Percentiles rank a stretch among this genome's conserved stretches.
Evolutionary conservation across 2,329 filamentous ascomycete species (phyloP).

Genomic region (Curvularia hawaiiensis): DNA sequence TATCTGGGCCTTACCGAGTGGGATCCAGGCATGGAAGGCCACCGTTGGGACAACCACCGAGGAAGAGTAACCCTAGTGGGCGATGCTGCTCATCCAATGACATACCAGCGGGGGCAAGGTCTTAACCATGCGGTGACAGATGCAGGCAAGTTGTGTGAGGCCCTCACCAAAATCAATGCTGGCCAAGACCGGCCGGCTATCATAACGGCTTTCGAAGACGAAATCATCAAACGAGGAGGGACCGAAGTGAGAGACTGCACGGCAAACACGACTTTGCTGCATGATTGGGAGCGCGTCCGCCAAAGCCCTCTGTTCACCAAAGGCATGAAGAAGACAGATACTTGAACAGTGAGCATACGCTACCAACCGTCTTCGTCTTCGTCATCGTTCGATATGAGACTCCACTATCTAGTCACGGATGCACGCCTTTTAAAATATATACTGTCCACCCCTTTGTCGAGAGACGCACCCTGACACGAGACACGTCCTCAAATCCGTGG

Average conservation of each 20-base stretch:
- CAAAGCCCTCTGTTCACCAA: slow-evolving; percentile 42
- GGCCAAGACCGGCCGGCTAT: slow-evolving; percentile 31
- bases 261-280: slow-evolving; percentile 42
- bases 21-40: slow-evolving; percentile 39
- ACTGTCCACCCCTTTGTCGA: too few species aligned
- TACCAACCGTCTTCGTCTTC: neutral
- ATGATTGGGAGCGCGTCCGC: slow-evolving; percentile 46
- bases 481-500: too few species aligned
- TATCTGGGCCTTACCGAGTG: slow-evolving; percentile 45
- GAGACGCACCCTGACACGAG: too few species aligned
- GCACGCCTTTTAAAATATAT: neutral
- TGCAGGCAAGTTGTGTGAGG: slow-evolving; percentile 47
- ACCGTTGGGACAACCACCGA: slow-evolving; percentile 42
- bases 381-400: neutral
- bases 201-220: slow-evolving; percentile 51
- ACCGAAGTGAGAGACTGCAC: slow-evolving; percentile 41
- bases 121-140: slow-evolving; percentile 57
- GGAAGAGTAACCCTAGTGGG: slow-evolving; percentile 47
- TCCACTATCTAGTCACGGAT: neutral
- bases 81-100: slow-evolving; percentile 51
- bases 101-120: slow-evolving; percentile 54
- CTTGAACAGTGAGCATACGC: neutral
- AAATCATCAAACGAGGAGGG: slow-evolving; percentile 49
- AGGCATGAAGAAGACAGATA: slow-evolving; percentile 27
- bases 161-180: slow-evolving; percentile 32